Conservation (phyloP, 139 green algal species). For the Parachlorella kessleri region DNA sequence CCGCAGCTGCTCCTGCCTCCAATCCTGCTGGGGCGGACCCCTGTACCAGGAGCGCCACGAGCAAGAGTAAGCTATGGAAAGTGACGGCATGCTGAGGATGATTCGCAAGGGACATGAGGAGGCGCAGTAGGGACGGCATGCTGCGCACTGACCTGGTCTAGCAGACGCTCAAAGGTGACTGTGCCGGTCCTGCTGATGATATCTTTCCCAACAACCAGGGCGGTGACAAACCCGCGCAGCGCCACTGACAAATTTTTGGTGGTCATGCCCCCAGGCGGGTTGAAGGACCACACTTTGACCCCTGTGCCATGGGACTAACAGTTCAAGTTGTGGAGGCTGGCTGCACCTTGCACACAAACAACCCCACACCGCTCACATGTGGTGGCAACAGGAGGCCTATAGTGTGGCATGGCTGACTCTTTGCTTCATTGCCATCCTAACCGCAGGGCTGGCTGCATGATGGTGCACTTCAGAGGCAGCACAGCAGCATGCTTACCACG, state of each 20-base stretch:
- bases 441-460: too few species aligned
- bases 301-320: background rate
- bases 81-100: background rate
- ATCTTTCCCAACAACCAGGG: background rate
- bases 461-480: background rate
- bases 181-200: conserved; percentile 4
- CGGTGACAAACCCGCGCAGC: conserved; percentile 8
- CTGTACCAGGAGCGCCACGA: too few species aligned
- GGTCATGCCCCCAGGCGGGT: conserved; percentile 21
- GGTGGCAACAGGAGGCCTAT: background rate
- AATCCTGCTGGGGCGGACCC: too few species aligned
- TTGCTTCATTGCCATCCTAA: background rate
- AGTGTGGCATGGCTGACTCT: background rate
- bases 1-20: too few species aligned
- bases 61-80: background rate
- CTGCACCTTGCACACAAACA: too few species aligned
- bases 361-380: too few species aligned
- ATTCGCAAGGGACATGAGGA: too few species aligned
- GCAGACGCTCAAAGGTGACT: conserved; percentile 17
- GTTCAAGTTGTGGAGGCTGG: too few species aligned
- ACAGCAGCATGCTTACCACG: too few species aligned
- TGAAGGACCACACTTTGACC: conserved; percentile 4
- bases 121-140: too few species aligned
- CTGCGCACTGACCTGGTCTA: conserved; percentile 13
- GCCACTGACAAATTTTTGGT: conserved; percentile 7